phyloP scores from a whole-genome alignment of 2,329 filamentous ascomycete genomes.

The Alternaria atra region DNA sequence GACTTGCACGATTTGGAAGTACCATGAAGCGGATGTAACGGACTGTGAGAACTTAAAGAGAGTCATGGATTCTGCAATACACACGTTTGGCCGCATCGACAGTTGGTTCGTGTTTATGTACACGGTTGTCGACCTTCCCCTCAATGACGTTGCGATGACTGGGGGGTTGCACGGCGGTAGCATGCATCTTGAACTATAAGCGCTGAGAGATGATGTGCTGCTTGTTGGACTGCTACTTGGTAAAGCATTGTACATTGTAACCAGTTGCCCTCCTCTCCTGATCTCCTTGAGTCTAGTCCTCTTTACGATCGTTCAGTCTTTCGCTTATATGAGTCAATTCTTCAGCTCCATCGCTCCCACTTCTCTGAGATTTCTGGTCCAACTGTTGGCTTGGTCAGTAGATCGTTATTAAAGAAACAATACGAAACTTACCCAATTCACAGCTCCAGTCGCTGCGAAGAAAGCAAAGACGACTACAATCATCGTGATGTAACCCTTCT shows the following conservation, averaged over 20 bases:
- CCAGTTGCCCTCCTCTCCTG: neutral
- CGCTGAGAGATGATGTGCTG: neutral
- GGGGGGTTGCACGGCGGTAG: neutral
- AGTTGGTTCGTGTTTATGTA: neutral
- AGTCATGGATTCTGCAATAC: neutral
- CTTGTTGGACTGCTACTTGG: neutral
- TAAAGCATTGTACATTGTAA: neutral
- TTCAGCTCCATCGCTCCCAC: neutral
- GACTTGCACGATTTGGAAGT: neutral
- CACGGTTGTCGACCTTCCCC: neutral
- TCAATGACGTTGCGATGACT: neutral
- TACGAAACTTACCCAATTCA: slow-evolving; percentile 30
- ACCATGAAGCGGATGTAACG: neutral
- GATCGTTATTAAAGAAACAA: neutral
- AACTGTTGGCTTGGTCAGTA: neutral
- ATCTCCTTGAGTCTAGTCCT: neutral
- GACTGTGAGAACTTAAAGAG: neutral
- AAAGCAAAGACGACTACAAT: slow-evolving; percentile 43
- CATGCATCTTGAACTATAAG: neutral
- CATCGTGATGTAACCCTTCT: slow-evolving; percentile 51
- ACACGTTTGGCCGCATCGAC: neutral
- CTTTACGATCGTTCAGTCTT: neutral
- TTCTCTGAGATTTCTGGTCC: slow-evolving; percentile 7
- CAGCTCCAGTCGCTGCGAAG: slow-evolving; percentile 32
- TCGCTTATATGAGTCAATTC: neutral